Evolutionary conservation across 257 asterid species (phyloP), one percentile per base, ranked within the genome.

Genomic region (Primulina eburnea): DNA sequence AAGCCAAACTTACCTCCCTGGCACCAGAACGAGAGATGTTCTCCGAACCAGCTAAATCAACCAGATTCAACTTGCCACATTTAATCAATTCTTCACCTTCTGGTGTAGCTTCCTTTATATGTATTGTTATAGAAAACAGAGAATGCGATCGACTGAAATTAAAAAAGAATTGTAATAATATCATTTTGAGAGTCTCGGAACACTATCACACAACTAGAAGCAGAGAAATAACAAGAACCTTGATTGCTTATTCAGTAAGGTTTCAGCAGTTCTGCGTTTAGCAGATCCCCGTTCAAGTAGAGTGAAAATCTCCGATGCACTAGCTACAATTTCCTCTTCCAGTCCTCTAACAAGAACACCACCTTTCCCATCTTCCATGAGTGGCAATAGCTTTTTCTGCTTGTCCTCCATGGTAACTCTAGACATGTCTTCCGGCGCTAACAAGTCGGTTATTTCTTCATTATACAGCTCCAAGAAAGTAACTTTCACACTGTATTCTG

Each of bases 11-110:
- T 82, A 89, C 97, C 97, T 91, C 97, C 72, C 93, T 83, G 30
- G 97, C 97, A 62, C 97, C 97, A 77, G 97, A 91, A 59, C 96
- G 89, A 30, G 96, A 91, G 58, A 91, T 89, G 76, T 91, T 91
- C 70, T 91, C 97, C 2, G 97, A 91, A 78, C 97, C 97, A 72
- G 95, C 97, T 78, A 91, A 82, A 75, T 91, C 97, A 47, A 91
- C 97, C 82, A 89, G 78, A 77, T 91, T 91, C 69, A 91, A 82
- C 86, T 91, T 91, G 70, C 97, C 97, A 66, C 96, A 86, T 79
- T 91, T 91, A 65, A 91, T 87, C 33, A 91, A 85, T 66, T 91
- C 97, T 84, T 91, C 97, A 4, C 96, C 97, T 78, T 91, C 97
- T 69, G 96, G 89, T 20, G 96, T 91, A 20, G 95, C 82, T 82